phyloP scores from a whole-genome alignment of 805 yeast genomes.

The Monosporozyma siamensis region DNA sequence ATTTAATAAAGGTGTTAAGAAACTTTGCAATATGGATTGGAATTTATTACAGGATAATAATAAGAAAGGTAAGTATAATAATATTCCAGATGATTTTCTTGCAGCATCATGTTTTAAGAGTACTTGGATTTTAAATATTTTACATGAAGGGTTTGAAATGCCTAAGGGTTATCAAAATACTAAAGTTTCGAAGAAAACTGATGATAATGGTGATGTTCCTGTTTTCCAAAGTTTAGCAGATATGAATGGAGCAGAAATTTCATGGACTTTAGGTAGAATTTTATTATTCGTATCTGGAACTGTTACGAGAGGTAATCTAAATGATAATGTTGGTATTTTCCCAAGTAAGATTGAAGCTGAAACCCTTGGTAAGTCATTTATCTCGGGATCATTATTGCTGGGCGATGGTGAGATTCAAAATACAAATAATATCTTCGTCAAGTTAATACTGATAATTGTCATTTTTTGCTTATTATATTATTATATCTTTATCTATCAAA shows the following conservation, averaged over 20 bases:
- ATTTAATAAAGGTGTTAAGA: slow-evolving; percentile 56
- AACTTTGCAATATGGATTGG: slow-evolving; percentile 78
- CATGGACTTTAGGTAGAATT: slow-evolving; percentile 94
- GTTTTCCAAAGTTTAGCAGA: slow-evolving; percentile 78
- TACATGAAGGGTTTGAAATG: slow-evolving; percentile 87
- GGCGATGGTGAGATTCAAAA: neutral
- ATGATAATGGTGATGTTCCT: slow-evolving; percentile 25
- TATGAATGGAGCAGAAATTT: slow-evolving; percentile 74
- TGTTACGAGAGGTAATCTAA: slow-evolving; percentile 26
- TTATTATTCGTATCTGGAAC: slow-evolving; percentile 72
- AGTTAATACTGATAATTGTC: neutral
- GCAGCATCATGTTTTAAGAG: slow-evolving; percentile 87
- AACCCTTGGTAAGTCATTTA: slow-evolving; percentile 17
- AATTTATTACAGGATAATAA: slow-evolving; percentile 39
- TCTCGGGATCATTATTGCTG: slow-evolving; percentile 15
- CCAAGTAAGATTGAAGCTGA: slow-evolving; percentile 19
- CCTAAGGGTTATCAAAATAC: slow-evolving; percentile 35
- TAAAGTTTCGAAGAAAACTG: slow-evolving; percentile 7
- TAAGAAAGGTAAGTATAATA: slow-evolving; percentile 47
- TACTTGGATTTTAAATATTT: slow-evolving; percentile 80
- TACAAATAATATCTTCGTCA: neutral
- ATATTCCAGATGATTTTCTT: slow-evolving; percentile 47
- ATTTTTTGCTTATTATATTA: neutral
- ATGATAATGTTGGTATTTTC: slow-evolving; percentile 18
- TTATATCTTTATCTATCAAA: neutral